These are phyloP conservation scores for Umbellularia californica DNA, from an alignment of 164 flowering plant species.

Conservation along the genomic window DNA sequence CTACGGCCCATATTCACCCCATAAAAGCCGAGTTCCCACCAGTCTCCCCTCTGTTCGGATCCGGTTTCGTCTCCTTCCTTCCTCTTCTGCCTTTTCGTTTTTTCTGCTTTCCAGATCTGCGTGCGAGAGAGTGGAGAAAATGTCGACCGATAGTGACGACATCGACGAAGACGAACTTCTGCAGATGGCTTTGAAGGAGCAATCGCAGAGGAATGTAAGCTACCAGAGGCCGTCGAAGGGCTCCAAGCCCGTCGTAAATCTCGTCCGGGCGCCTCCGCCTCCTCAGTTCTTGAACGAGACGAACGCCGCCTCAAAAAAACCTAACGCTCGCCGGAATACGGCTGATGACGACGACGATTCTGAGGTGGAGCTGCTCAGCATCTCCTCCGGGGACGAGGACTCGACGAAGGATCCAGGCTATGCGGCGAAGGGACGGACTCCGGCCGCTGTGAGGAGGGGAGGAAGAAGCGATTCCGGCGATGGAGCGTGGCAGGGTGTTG, in stretches of 20 bases:
- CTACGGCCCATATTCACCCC: too few relatives aligned
- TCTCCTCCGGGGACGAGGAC: constrained; percentile 96
- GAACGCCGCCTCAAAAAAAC: constrained; percentile 1
- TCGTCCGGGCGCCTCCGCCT: constrained; percentile 60
- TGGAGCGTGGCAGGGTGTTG: constrained; percentile 41
- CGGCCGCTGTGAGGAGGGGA: constrained; percentile 18
- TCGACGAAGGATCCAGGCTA: constrained; percentile 29
- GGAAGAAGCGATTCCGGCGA: constrained; percentile 43
- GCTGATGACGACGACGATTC: constrained; percentile 87
- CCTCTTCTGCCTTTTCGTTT: too few relatives aligned
- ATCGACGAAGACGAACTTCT: constrained; percentile 96
- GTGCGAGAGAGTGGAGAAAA: constrained; percentile 3
- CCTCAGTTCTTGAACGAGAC: constrained; percentile 6
- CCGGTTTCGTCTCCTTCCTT: too few relatives aligned
- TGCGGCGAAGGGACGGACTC: constrained; percentile 19
- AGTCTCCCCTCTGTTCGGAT: too few relatives aligned
- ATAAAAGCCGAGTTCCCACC: too few relatives aligned
- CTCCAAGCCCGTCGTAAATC: constrained; percentile 62
- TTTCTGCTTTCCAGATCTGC: background rate
- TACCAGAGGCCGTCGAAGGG: constrained; percentile 26
- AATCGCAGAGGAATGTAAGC: constrained; percentile 51
- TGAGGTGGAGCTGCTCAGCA: constrained; percentile 96
- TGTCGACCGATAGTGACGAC: constrained; percentile 73
- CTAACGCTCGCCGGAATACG: constrained; percentile 13
- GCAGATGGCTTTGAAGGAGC: constrained; percentile 88